These are phyloP conservation scores for Sordariomycetes sp. DNA, from an alignment of 2,329 filamentous ascomycete species.

Conservation along the genomic window DNA sequence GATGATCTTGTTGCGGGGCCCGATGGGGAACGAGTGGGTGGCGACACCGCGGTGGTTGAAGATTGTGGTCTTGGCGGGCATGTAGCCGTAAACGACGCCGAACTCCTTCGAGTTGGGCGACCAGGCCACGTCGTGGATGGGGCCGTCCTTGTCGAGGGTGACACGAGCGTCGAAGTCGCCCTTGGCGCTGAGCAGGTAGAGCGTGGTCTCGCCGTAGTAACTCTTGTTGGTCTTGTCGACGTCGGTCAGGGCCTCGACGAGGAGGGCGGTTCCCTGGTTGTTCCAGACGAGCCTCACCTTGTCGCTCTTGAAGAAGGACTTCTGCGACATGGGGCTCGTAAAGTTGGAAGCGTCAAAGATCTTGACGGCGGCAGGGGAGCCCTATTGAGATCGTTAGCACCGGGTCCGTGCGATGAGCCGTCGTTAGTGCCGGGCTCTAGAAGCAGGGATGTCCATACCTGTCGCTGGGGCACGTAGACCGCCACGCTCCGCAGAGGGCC, in stretches of 20 bases:
- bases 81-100: conserved; percentile 93
- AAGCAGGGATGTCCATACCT: conserved; percentile 41
- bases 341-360: conserved; percentile 91
- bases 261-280: conserved; percentile 73
- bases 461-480: conserved; percentile 89
- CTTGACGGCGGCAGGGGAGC: conserved; percentile 85
- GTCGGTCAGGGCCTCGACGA: conserved; percentile 93
- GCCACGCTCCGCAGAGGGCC: conserved; percentile 86
- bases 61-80: conserved; percentile 98
- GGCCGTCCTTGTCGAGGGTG: conserved; percentile 88
- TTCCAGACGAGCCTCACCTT: conserved; percentile 99
- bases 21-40: conserved; percentile 75
- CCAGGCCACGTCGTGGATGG: conserved; percentile 97
- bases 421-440: not conserved
- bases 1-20: conserved; percentile 83
- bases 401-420: not conserved
- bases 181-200: conserved; percentile 87
- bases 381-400: conserved; percentile 32
- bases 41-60: conserved; percentile 82
- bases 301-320: conserved; percentile 98
- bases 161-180: conserved; percentile 88
- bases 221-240: conserved; percentile 98
- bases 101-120: conserved; percentile 97
- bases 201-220: conserved; percentile 96
- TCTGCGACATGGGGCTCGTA: conserved; percentile 71